Evolutionary conservation across 75 land plant genomes (phyloP), one percentile per base, ranked within the genome.

Genomic region (Chamaecyparis obtusa): DNA sequence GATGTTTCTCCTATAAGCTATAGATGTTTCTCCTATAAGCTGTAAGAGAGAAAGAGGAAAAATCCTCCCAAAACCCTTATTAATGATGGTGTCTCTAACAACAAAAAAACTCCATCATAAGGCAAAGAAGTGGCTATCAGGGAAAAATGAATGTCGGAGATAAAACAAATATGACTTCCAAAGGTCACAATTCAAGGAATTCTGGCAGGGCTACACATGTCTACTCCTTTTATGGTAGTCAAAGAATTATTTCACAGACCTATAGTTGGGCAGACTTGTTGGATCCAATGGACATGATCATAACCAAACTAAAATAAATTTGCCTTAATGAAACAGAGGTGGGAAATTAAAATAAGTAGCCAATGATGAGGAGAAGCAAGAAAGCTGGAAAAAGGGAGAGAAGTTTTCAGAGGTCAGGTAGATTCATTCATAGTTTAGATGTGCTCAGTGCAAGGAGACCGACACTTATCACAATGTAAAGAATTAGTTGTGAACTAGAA

Each of bases 401-500:
- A 64, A 69, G 83, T 92, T 7, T 96, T 97, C 88, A 92, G 75
- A 67, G 93, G 92, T 39, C 89, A 92, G 64, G 95, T 88, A 27
- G 93, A 94, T 35, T 90, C 91, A 80, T 98, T 98, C 88, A 97
- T 98, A 84, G 90, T 91, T n/a, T 93, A 94, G 14, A 98, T 98
- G 99, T 97, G 92, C 84, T 92, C 91, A 87, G 91, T 98, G n/a
- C 99, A 98, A 97, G 99, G 99, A 9, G 96, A 97, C 87, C 92
- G 99, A 64, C 90, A 93, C 21, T 98, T 98, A 87, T 95, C 99
- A 46, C 90, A 64, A 64, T 98, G 99, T 99, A 97, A 97, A 87
- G 99, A 99, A 83, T 96, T 99, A 21, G 95, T 98, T 32, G 93
- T 98, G 37, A 99, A 98, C 88, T 98, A n/a, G n/a, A n/a, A n/a